phyloP scores from a whole-genome alignment of 768 basidiomycete species.

The Calocybe gangraenosa region DNA sequence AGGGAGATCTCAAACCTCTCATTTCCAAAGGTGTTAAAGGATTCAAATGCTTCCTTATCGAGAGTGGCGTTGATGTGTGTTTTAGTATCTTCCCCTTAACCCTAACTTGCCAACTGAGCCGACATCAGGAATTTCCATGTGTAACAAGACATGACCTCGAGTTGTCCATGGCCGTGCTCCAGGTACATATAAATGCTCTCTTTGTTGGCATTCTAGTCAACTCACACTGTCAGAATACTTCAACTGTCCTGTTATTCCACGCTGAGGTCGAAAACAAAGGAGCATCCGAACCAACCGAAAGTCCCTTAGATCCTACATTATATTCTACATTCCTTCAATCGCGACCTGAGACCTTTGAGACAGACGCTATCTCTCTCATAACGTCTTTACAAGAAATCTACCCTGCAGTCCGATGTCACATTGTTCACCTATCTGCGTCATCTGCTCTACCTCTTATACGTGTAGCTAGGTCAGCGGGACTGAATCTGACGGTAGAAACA shows the following conservation, averaged over 20 bases:
- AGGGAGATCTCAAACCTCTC: constrained; percentile 75
- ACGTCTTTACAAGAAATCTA: constrained; percentile 55
- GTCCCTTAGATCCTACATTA: constrained; percentile 35
- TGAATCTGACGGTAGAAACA: constrained; percentile 88
- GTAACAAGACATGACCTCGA: constrained; percentile 69
- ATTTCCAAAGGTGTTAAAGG: constrained; percentile 83
- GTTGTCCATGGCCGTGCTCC: constrained; percentile 66
- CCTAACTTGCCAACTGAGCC: neutral
- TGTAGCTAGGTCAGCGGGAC: constrained; percentile 57
- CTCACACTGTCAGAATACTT: constrained; percentile 42
- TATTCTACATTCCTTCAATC: constrained; percentile 87
- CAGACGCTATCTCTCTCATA: constrained; percentile 77
- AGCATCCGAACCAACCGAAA: constrained; percentile 8
- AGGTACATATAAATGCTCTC: constrained; percentile 42
- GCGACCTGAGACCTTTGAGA: constrained; percentile 77
- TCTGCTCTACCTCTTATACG: constrained; percentile 74
- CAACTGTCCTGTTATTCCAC: constrained; percentile 83
- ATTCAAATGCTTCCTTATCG: constrained; percentile 96
- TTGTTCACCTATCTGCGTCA: constrained; percentile 92
- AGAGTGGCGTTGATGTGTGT: constrained; percentile 89
- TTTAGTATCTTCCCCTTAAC: constrained; percentile 12
- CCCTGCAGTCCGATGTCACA: constrained; percentile 78
- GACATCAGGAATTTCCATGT: constrained; percentile 84
- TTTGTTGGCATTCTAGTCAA: constrained; percentile 4
- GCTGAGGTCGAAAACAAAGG: constrained; percentile 66